These are phyloP conservation scores for Phytophthora tubulina DNA, from an alignment of 352 stramenopile genomes.

Conservation along the genomic window DNA sequence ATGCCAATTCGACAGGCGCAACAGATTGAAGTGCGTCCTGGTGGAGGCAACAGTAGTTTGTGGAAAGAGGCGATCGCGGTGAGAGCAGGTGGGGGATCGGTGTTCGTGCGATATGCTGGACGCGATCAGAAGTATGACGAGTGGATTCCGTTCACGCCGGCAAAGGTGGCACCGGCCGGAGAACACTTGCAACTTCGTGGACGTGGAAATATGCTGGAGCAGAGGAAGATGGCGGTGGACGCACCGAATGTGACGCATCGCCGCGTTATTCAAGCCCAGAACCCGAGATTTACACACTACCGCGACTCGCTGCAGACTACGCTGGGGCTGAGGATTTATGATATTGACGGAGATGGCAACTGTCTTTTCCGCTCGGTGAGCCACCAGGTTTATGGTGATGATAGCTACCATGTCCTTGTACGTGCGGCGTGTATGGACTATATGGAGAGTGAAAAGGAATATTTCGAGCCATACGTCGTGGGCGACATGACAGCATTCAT, in stretches of 20 bases:
- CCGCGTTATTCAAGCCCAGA: conserved; percentile 75
- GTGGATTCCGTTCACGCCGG: conserved; percentile 73
- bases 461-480: conserved; percentile 93
- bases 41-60: conserved; percentile 41
- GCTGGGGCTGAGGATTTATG: conserved; percentile 58
- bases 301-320: conserved; percentile 53
- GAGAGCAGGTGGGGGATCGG: conserved; percentile 45
- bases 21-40: conserved; percentile 72
- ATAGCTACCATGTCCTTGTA: conserved; percentile 91
- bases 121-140: conserved; percentile 76
- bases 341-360: conserved; percentile 96
- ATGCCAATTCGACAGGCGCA: conserved; percentile 71
- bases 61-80: conserved; percentile 81
- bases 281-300: conserved; percentile 84
- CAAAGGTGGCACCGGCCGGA: conserved; percentile 61
- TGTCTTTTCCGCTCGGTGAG: conserved; percentile 97
- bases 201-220: conserved; percentile 35
- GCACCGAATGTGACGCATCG: conserved; percentile 47
- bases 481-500: conserved; percentile 90
- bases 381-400: conserved; percentile 97
- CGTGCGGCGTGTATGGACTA: conserved; percentile 95
- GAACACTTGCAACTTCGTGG: conserved; percentile 63
- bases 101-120: conserved; percentile 77
- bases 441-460: conserved; percentile 94
- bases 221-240: conserved; percentile 62